phyloP scores from a whole-genome alignment of 371 early-diverging fungal genomes.

The Mortierella sp. region DNA sequence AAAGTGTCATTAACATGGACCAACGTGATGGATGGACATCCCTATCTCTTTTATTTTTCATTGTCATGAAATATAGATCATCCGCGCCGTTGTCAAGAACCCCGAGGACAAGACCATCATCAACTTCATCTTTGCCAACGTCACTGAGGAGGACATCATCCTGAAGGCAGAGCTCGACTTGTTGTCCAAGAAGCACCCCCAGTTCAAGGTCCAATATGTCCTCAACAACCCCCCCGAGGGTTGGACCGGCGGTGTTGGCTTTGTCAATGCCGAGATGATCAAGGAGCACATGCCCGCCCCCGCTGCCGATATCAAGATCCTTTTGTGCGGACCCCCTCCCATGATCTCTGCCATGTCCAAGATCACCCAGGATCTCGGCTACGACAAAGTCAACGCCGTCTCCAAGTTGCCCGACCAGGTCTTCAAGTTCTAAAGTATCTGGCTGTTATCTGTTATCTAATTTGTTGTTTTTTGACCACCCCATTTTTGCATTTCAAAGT shows the following conservation, averaged over 20 bases:
- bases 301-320: conserved; percentile 84
- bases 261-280: conserved; percentile 88
- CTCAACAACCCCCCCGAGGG: conserved; percentile 86
- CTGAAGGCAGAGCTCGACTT: conserved; percentile 87
- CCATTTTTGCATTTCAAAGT: conserved; percentile 1
- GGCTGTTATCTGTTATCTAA: background rate
- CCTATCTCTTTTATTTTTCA: no score
- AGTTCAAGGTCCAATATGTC: conserved; percentile 88
- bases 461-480: background rate
- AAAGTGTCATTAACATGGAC: background rate
- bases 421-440: conserved; percentile 84
- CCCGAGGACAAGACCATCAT: conserved; percentile 88
- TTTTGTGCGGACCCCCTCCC: conserved; percentile 96
- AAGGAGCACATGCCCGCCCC: conserved; percentile 82
- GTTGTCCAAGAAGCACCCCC: conserved; percentile 81
- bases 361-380: conserved; percentile 76
- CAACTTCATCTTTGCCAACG: conserved; percentile 93
- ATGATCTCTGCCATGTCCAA: conserved; percentile 92
- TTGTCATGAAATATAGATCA: conserved; percentile 63
- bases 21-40: no score
- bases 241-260: conserved; percentile 92
- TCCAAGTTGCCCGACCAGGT: conserved; percentile 91
- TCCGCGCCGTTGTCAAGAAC: conserved; percentile 86
- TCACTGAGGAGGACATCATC: conserved; percentile 90
- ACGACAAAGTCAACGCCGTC: conserved; percentile 81